phyloP scores from a whole-genome alignment of 2,329 filamentous ascomycete genomes.

The Ascochyta koolunga region DNA sequence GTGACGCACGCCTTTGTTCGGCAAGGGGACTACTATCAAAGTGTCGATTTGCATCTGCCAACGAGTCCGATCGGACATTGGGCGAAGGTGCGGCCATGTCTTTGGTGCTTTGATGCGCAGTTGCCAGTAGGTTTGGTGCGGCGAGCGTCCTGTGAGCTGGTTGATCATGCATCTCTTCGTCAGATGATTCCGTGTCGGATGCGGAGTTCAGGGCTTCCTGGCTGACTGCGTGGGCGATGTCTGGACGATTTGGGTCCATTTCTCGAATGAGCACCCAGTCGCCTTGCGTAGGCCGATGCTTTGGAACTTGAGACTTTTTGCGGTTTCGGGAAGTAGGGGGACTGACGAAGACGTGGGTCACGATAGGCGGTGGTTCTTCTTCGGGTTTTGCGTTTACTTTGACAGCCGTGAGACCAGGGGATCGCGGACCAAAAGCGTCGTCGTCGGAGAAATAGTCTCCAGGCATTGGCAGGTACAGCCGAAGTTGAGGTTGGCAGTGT shows the following conservation, averaged over 20 bases:
- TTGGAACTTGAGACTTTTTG: constrained; percentile 56
- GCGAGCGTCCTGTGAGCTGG: constrained; percentile 18
- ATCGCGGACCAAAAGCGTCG: constrained; percentile 51
- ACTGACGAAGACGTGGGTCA: constrained; percentile 45
- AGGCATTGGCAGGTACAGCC: constrained; percentile 36
- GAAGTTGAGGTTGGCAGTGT: constrained; percentile 23
- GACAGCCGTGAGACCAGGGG: constrained; percentile 51
- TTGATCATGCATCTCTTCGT: constrained; percentile 47
- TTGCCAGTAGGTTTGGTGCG: neutral
- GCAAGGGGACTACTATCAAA: neutral
- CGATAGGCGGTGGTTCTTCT: constrained; percentile 55
- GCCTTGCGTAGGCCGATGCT: constrained; percentile 63
- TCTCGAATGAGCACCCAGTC: constrained; percentile 71
- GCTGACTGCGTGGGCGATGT: constrained; percentile 66
- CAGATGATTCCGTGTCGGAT: constrained; percentile 53
- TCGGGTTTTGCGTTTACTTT: constrained; percentile 57
- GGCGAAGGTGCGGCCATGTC: neutral
- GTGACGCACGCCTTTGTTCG: constrained; percentile 12
- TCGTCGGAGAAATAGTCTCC: constrained; percentile 58
- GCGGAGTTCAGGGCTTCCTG: constrained; percentile 57
- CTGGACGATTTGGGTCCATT: constrained; percentile 68
- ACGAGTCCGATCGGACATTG: constrained; percentile 5
- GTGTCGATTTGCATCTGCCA: constrained; percentile 1
- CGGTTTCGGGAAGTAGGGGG: constrained; percentile 54
- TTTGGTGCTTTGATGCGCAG: neutral